These are phyloP conservation scores for Raphanus hybrid DNA, from an alignment of 441 rosid genomes.

Conservation along the genomic window DNA sequence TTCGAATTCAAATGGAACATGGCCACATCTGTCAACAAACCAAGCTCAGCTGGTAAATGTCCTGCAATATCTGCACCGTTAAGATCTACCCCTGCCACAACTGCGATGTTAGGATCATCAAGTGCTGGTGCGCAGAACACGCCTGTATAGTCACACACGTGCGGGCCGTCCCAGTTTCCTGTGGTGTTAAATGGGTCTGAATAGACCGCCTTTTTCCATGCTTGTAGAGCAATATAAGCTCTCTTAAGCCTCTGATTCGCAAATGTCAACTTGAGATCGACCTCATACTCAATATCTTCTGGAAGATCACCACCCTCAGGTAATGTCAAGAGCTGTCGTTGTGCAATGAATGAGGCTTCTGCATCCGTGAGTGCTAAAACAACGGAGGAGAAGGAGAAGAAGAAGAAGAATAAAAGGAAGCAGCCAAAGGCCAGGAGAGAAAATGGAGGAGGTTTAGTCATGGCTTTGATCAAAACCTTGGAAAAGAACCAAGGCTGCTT, in stretches of 20 bases:
- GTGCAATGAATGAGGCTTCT: constrained; percentile 60
- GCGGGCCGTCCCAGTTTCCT: constrained; percentile 65
- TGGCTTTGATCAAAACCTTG: too few relatives aligned
- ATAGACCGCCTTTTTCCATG: constrained; percentile 72
- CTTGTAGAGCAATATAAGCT: constrained; percentile 80
- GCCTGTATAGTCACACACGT: constrained; percentile 76
- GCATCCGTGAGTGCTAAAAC: constrained; percentile 56
- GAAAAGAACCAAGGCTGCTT: constrained; percentile 69
- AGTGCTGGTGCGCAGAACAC: constrained; percentile 76
- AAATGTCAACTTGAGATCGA: constrained; percentile 51
- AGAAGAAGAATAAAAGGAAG: too few relatives aligned
- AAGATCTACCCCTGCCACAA: constrained; percentile 76
- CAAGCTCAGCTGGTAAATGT: constrained; percentile 75
- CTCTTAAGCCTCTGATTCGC: constrained; percentile 61
- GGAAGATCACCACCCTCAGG: constrained; percentile 51
- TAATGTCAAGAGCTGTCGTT: constrained; percentile 66
- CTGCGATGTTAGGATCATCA: constrained; percentile 54
- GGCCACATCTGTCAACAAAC: constrained; percentile 68
- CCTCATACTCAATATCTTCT: constrained; percentile 39
- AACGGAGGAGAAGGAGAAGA: constrained; percentile 26
- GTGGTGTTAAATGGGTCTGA: constrained; percentile 85
- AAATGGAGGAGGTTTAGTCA: too few relatives aligned
- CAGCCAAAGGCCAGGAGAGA: too few relatives aligned
- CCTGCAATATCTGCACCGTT: constrained; percentile 92
- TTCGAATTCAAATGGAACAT: constrained; percentile 81